These are phyloP conservation scores for Drechslera avenae DNA, from an alignment of 2,329 filamentous ascomycete species.

Conservation along the genomic window DNA sequence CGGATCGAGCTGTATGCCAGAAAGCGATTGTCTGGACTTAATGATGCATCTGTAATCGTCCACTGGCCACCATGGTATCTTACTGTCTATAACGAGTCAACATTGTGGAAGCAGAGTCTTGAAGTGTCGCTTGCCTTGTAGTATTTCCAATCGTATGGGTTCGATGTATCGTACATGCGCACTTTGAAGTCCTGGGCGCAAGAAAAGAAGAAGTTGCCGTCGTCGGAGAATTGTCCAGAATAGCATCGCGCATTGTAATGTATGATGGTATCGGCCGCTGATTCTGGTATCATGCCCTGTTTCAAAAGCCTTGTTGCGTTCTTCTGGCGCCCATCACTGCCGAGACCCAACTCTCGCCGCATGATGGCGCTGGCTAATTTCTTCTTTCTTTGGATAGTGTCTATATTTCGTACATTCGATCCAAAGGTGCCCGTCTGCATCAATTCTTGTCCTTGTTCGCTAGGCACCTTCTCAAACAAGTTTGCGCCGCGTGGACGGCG, in stretches of 20 bases:
- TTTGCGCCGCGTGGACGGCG: constrained; percentile 56
- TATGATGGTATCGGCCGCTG: constrained; percentile 81
- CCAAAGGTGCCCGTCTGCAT: constrained; percentile 88
- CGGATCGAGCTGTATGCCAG: constrained; percentile 91
- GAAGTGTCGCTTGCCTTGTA: constrained; percentile 70
- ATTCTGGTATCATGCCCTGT: constrained; percentile 78
- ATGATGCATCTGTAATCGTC: constrained; percentile 92
- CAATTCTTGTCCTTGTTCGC: constrained; percentile 72
- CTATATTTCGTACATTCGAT: constrained; percentile 60
- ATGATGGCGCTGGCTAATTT: constrained; percentile 72
- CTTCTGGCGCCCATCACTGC: constrained; percentile 61
- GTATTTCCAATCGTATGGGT: constrained; percentile 93
- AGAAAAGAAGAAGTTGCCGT: constrained; percentile 96
- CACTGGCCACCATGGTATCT: constrained; percentile 85
- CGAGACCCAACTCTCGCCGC: constrained; percentile 80
- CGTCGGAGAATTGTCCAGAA: constrained; percentile 93
- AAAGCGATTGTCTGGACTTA: constrained; percentile 90
- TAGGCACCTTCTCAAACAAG: constrained; percentile 81
- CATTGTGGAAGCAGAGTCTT: neutral
- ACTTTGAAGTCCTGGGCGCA: constrained; percentile 93
- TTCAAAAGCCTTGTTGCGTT: constrained; percentile 70
- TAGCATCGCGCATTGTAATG: constrained; percentile 88
- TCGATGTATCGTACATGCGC: constrained; percentile 96
- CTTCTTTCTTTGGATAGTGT: constrained; percentile 63
- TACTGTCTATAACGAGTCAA: constrained; percentile 68